Evolutionary conservation across 768 basidiomycete species (phyloP).

Genomic region (Podaxis rugospora): DNA sequence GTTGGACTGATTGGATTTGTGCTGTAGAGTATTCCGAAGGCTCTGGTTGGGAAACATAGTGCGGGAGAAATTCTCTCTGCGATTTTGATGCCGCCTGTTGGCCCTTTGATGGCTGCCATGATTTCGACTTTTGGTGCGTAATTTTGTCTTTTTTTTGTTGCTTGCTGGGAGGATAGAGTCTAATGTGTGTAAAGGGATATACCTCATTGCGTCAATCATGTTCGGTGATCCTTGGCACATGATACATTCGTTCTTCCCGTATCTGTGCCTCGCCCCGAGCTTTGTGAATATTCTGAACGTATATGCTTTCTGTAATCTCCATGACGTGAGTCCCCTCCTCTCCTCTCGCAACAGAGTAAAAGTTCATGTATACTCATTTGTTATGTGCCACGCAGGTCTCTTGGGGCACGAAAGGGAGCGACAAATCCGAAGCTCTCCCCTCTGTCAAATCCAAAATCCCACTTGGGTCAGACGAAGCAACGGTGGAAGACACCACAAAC

Average conservation of each 20-base stretch:
- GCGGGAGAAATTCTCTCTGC: conserved; percentile 44
- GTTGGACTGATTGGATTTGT: neutral
- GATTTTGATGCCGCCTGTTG: conserved; percentile 74
- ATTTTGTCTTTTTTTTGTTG: conserved; percentile 55
- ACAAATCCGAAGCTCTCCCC: conserved; percentile 89
- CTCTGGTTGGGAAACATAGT: conserved; percentile 42
- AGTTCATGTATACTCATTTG: neutral
- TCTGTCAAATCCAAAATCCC: conserved; percentile 79
- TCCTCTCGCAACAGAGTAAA: too few relatives aligned
- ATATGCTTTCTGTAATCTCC: conserved; percentile 96
- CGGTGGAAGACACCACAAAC: conserved; percentile 82
- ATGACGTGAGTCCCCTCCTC: conserved; percentile 49
- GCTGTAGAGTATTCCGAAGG: conserved; percentile 44
- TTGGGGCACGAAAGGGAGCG: conserved; percentile 95
- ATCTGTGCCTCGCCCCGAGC: conserved; percentile 83
- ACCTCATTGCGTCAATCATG: neutral
- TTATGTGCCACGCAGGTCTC: conserved; percentile 27
- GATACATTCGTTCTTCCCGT: conserved; percentile 90
- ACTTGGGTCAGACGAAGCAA: conserved; percentile 58
- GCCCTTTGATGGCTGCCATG: conserved; percentile 81
- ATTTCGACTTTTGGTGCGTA: conserved; percentile 88
- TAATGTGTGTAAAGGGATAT: neutral
- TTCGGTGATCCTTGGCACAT: conserved; percentile 93
- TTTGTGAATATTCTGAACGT: conserved; percentile 95
- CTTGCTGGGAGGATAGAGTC: conserved; percentile 68